These are phyloP conservation scores for Pontederia crassipes DNA, from an alignment of 176 grass and related monocot genomes.

Conservation along the genomic window DNA sequence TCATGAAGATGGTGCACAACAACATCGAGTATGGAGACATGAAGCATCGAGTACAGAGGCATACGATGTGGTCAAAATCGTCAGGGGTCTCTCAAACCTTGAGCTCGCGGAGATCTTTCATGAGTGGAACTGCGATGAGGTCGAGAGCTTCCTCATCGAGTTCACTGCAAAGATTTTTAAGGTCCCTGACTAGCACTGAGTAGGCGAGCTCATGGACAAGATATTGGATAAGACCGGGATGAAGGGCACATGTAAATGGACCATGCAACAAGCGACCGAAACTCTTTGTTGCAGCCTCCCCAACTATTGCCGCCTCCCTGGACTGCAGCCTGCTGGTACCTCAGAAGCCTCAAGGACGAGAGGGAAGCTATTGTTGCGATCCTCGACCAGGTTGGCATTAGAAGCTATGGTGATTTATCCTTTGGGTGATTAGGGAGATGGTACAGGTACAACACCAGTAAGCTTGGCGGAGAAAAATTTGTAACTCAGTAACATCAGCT, in stretches of 20 bases:
- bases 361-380: slow-evolving; percentile 43
- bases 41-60: slow-evolving; percentile 76
- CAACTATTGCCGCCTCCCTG: slow-evolving; percentile 51
- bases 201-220: slow-evolving; percentile 48
- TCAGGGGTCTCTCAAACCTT: slow-evolving; percentile 33
- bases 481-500: no score
- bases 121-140: slow-evolving; percentile 67
- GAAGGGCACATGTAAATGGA: slow-evolving; percentile 95
- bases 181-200: slow-evolving; percentile 30
- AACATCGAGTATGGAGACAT: slow-evolving; percentile 87
- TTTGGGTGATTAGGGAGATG: no score
- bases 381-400: slow-evolving; percentile 64
- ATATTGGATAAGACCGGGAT: slow-evolving; percentile 94
- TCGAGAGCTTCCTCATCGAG: slow-evolving; percentile 84
- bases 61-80: slow-evolving; percentile 54
- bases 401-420: slow-evolving; percentile 21
- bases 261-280: slow-evolving; percentile 73
- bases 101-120: slow-evolving; percentile 63
- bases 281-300: slow-evolving; percentile 53
- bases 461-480: no score
- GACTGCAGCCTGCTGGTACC: slow-evolving; percentile 60
- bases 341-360: slow-evolving; percentile 88
- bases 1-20: slow-evolving; percentile 94
- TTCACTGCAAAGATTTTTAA: slow-evolving; percentile 68
- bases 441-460: no score